These are phyloP conservation scores for Melaleuca quinquenervia DNA, from an alignment of 345 rosid genomes.

Conservation along the genomic window DNA sequence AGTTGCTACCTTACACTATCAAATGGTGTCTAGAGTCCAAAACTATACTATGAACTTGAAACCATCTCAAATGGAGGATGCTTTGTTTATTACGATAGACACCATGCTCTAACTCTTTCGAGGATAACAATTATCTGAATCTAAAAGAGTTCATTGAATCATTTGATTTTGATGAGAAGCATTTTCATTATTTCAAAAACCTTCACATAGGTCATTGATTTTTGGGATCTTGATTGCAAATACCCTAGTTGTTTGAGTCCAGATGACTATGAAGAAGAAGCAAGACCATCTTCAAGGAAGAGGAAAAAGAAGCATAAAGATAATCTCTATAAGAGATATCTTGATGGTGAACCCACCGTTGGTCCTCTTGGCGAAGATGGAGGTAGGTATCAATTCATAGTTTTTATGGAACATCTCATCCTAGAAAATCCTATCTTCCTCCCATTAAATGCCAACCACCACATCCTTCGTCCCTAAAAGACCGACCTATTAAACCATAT, in stretches of 20 bases:
- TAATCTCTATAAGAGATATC: neutral
- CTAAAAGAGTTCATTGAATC: too few species aligned
- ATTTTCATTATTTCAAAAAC: neutral
- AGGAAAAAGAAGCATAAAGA: neutral
- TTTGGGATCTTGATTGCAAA: neutral
- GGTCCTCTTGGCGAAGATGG: neutral
- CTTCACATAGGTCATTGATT: neutral
- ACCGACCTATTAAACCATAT: neutral
- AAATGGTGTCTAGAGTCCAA: neutral
- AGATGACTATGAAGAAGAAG: neutral
- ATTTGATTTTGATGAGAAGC: neutral
- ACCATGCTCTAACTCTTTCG: too few species aligned
- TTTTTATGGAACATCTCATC: neutral
- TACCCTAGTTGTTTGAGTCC: neutral
- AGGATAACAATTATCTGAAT: neutral
- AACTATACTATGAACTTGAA: neutral
- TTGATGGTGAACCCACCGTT: neutral
- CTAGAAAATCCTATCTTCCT: neutral
- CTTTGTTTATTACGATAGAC: neutral
- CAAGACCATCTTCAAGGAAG: too few species aligned
- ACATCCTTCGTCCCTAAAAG: too few species aligned
- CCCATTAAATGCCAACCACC: too few species aligned
- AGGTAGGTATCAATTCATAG: neutral
- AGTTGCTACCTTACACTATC: neutral
- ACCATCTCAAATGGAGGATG: neutral